A percentile compares a stretch with the other conserved stretches of the same genome.
Evolutionary conservation across 495 filamentous ascomycete species (phyloP).

Genomic region (Penicillium steckii): DNA sequence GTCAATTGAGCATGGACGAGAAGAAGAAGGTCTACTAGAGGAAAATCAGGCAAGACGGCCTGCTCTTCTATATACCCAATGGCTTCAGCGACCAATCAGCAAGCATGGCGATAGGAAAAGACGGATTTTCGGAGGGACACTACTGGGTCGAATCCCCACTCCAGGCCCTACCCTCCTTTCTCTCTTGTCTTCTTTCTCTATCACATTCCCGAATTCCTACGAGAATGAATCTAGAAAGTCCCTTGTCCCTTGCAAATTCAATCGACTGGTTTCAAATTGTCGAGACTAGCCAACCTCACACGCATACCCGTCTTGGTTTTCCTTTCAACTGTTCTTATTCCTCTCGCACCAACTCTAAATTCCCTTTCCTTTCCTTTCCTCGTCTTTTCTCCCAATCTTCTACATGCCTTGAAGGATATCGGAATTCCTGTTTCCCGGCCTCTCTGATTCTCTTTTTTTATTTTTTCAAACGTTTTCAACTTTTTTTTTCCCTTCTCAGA

Average conservation of each 20-base stretch:
- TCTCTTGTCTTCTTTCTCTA: no score
- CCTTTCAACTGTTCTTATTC: no score
- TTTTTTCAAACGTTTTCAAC: no score
- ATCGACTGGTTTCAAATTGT: no score
- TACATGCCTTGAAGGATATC: constrained; percentile 1
- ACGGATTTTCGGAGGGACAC: neutral
- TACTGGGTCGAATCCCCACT: neutral
- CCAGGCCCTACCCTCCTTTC: constrained; percentile 1
- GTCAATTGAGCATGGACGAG: constrained; percentile 96
- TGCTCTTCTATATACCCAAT: constrained; percentile 16
- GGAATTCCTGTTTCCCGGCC: neutral
- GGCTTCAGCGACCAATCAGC: constrained; percentile 3
- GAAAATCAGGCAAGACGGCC: constrained; percentile 3
- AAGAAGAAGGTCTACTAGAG: constrained; percentile 99
- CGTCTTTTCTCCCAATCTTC: neutral
- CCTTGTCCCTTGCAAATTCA: no score
- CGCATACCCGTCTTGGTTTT: neutral
- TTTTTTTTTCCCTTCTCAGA: no score
- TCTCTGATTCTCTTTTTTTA: neutral
- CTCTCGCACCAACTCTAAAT: constrained; percentile 1
- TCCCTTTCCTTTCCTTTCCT: neutral
- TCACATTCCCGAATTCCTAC: neutral
- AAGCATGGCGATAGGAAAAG: constrained; percentile 2
- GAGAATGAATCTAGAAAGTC: neutral
- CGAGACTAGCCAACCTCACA: no score